Percentiles rank a stretch among this genome's conserved stretches.
These are phyloP conservation scores for Tarenaya hassleriana DNA, from an alignment of 345 rosid genomes.

Conservation along the genomic window DNA sequence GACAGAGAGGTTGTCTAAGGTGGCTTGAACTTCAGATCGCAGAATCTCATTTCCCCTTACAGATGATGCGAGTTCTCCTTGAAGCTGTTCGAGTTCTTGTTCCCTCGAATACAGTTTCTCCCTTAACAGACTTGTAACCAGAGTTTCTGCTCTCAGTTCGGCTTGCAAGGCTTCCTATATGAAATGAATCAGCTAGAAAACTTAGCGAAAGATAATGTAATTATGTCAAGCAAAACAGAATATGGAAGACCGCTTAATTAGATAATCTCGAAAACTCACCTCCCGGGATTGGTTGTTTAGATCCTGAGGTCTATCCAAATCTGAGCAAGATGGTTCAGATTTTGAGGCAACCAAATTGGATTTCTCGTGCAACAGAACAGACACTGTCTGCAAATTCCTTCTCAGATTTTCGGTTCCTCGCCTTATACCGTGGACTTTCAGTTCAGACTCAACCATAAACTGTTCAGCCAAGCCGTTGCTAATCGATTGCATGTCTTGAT, in stretches of 20 bases:
- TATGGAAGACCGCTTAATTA: not conserved
- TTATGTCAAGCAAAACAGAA: not conserved
- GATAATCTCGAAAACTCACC: slow-evolving; percentile 36
- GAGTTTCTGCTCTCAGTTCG: slow-evolving; percentile 66
- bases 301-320: slow-evolving; percentile 24
- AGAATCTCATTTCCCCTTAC: slow-evolving; percentile 79
- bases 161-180: slow-evolving; percentile 48
- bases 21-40: slow-evolving; percentile 56
- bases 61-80: slow-evolving; percentile 77
- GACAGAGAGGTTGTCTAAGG: slow-evolving; percentile 63
- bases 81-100: slow-evolving; percentile 74
- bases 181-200: slow-evolving; percentile 14
- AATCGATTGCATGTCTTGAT: slow-evolving; percentile 29
- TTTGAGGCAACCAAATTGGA: slow-evolving; percentile 35
- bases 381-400: slow-evolving; percentile 66
- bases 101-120: slow-evolving; percentile 88
- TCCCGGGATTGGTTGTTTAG: slow-evolving; percentile 36
- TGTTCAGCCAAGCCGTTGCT: slow-evolving; percentile 52
- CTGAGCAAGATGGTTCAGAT: slow-evolving; percentile 22
- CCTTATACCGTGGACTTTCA: slow-evolving; percentile 61
- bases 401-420: slow-evolving; percentile 59
- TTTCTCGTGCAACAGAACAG: slow-evolving; percentile 62
- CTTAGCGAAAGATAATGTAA: not conserved
- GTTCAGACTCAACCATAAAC: slow-evolving; percentile 64
- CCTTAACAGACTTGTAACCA: slow-evolving; percentile 60